Conservation (phyloP, 495 filamentous ascomycete species). For the Staphylotrichum longicolle region DNA sequence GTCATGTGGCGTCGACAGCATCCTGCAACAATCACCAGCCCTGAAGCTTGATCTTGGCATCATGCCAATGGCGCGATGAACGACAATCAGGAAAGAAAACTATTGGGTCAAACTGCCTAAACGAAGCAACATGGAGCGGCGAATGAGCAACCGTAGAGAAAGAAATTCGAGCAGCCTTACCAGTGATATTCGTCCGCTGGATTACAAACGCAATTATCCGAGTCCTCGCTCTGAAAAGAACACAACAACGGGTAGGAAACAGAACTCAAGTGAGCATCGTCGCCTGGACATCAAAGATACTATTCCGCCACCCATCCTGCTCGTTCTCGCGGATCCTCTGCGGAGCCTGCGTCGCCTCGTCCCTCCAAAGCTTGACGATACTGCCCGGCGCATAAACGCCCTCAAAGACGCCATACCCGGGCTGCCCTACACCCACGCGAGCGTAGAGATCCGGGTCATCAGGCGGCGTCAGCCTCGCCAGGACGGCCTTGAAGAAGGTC, state of each 20-base stretch:
- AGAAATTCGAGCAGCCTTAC: no score
- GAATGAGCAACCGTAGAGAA: no score
- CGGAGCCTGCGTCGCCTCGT: constrained; percentile 64
- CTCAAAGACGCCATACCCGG: constrained; percentile 68
- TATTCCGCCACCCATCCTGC: constrained; percentile 80
- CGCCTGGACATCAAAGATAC: constrained; percentile 70
- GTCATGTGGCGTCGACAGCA: constrained; percentile 2
- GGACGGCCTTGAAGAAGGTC: constrained; percentile 78
- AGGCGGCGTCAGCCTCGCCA: constrained; percentile 66
- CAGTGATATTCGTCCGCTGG: no score
- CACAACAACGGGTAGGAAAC: no score
- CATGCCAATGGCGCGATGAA: no score
- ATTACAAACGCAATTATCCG: no score
- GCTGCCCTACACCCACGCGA: constrained; percentile 62
- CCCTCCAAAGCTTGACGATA: constrained; percentile 81
- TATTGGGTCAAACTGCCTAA: no score
- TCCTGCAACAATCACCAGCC: no score
- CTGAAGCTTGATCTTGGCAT: no score
- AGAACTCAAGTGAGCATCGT: constrained; percentile 15
- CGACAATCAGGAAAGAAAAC: no score
- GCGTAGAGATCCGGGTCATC: constrained; percentile 72
- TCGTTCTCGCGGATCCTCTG: constrained; percentile 59
- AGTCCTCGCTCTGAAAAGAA: not conserved
- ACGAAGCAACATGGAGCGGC: no score
- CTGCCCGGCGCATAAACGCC: constrained; percentile 86